A percentile compares a stretch with the other conserved stretches of the same genome.
These are phyloP conservation scores for Hypoxylon sp. DNA, from an alignment of 2,329 filamentous ascomycete genomes.

Conservation along the genomic window DNA sequence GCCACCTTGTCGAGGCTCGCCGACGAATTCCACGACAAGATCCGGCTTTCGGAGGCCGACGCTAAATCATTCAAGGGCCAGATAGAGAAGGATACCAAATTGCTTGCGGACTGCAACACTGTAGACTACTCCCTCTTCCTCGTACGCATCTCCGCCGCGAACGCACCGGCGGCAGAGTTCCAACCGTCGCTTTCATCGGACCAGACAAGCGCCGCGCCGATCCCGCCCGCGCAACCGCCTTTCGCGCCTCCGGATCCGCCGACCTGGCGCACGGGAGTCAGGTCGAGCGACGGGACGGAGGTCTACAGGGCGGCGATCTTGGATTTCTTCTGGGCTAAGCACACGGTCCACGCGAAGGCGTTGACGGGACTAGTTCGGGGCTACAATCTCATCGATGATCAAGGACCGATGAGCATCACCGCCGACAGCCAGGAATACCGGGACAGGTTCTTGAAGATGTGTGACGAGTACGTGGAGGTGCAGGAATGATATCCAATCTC, in stretches of 20 bases:
- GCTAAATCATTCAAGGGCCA: conserved; percentile 66
- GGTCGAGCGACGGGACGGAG: conserved; percentile 72
- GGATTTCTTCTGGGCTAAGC: conserved; percentile 84
- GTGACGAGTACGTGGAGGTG: conserved; percentile 56
- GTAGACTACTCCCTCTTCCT: conserved; percentile 83
- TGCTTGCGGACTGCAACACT: conserved; percentile 71
- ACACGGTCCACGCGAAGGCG: conserved; percentile 72
- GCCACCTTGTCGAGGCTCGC: conserved; percentile 74
- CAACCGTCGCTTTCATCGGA: conserved; percentile 61
- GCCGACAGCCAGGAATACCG: conserved; percentile 76
- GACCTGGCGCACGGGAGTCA: conserved; percentile 72
- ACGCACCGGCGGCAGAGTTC: conserved; percentile 41
- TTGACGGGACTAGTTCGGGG: conserved; percentile 74
- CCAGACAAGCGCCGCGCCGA: conserved; percentile 24
- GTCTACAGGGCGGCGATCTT: conserved; percentile 75
- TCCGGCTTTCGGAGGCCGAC: conserved; percentile 66
- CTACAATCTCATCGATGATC: conserved; percentile 71
- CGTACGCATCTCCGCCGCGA: conserved; percentile 59
- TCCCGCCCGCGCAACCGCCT: conserved; percentile 49
- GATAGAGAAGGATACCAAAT: conserved; percentile 70
- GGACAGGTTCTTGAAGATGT: conserved; percentile 63
- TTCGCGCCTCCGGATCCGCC: conserved; percentile 52
- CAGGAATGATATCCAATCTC: conserved; percentile 28
- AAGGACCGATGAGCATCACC: conserved; percentile 81
- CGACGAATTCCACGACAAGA: conserved; percentile 75